A percentile compares a stretch with the other conserved stretches of the same genome.
These are phyloP conservation scores for Chaetomiaceae sp. DNA, from an alignment of 2,329 filamentous ascomycete genomes.

Conservation along the genomic window DNA sequence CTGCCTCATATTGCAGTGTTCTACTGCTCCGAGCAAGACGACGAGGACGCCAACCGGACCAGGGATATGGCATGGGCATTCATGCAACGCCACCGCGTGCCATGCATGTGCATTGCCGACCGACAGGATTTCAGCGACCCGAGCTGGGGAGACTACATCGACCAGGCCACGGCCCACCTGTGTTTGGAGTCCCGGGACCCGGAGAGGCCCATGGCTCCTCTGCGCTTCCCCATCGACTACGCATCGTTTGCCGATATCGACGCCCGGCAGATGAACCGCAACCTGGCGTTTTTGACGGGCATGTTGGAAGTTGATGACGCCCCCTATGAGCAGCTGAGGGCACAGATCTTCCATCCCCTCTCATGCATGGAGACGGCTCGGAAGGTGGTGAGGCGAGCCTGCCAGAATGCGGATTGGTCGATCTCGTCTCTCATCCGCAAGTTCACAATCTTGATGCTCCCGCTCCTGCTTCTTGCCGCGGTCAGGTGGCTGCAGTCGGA, in stretches of 20 bases:
- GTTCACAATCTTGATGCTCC: slow-evolving; percentile 9
- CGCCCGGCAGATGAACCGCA: slow-evolving; percentile 50
- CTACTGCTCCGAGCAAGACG: slow-evolving; percentile 43
- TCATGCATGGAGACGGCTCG: not conserved
- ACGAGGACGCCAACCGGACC: slow-evolving; percentile 35
- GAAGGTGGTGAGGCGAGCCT: not conserved
- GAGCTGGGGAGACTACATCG: slow-evolving; percentile 34
- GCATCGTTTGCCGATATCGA: slow-evolving; percentile 48
- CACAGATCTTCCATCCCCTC: not conserved
- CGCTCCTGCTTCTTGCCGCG: slow-evolving; percentile 10
- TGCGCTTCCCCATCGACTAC: slow-evolving; percentile 45
- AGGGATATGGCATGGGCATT: slow-evolving; percentile 43
- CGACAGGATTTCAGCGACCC: slow-evolving; percentile 36
- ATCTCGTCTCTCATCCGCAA: slow-evolving; percentile 11
- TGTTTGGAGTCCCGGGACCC: slow-evolving; percentile 42
- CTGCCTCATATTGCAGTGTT: slow-evolving; percentile 48
- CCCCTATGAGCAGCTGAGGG: not conserved
- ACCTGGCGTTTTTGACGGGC: slow-evolving; percentile 46
- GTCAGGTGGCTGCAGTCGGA: not conserved
- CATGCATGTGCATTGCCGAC: slow-evolving; percentile 47
- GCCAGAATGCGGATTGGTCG: slow-evolving; percentile 7
- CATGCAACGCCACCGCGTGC: slow-evolving; percentile 43
- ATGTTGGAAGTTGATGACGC: slow-evolving; percentile 28
- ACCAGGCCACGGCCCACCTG: slow-evolving; percentile 44
- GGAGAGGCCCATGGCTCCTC: slow-evolving; percentile 34